A percentile compares a stretch with the other conserved stretches of the same genome.
These are phyloP conservation scores for Chenopodium album DNA, from an alignment of 148 eudicot species.

Conservation along the genomic window DNA sequence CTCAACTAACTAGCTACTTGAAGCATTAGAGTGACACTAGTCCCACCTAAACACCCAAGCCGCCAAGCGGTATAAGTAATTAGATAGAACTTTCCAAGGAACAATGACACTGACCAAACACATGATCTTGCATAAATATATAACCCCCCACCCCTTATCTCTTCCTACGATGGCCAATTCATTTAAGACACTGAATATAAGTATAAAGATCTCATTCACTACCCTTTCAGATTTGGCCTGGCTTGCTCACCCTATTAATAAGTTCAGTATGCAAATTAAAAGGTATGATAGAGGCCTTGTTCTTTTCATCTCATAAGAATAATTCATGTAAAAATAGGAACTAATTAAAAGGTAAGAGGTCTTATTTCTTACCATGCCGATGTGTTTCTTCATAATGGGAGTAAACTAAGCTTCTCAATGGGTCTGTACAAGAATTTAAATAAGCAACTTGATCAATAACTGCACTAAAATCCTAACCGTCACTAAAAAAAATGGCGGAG, in stretches of 20 bases:
- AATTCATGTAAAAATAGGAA: not conserved
- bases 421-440: conserved; percentile 56
- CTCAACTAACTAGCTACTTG: not conserved
- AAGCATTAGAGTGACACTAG: conserved; percentile 52
- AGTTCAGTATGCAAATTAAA: not conserved
- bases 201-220: too few species aligned
- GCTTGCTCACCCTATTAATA: not conserved
- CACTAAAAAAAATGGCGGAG: not conserved
- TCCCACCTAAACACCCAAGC: conserved; percentile 47
- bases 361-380: conserved; percentile 81
- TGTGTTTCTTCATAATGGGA: conserved; percentile 96
- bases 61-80: not conserved
- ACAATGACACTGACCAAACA: not conserved
- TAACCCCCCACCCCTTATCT: too few species aligned
- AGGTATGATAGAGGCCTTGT: too few species aligned
- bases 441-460: not conserved
- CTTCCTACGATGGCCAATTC: not conserved
- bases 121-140: not conserved
- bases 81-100: not conserved
- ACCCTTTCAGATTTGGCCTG: too few species aligned
- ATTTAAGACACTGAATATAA: not conserved
- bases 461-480: not conserved
- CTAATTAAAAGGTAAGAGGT: not conserved
- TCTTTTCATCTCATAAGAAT: too few species aligned
- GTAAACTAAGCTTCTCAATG: conserved; percentile 84